Evolutionary conservation across 768 basidiomycete genomes (phyloP).

Genomic region (Grammothele lineata): DNA sequence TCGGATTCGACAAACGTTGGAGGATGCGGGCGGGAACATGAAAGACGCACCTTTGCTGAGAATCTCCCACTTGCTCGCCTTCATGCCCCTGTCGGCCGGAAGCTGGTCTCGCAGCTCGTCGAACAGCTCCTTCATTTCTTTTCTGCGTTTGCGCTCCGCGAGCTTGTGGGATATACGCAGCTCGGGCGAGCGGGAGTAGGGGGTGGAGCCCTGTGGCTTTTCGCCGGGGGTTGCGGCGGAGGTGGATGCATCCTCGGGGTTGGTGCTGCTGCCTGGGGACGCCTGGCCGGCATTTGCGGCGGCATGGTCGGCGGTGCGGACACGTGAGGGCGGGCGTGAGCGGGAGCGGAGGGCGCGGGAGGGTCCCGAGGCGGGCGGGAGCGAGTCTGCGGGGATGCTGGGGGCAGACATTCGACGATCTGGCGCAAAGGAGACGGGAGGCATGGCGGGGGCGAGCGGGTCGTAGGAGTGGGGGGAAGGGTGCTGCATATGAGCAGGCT

Average conservation of each 20-base stretch:
- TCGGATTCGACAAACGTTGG: too few species aligned
- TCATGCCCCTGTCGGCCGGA: conserved; percentile 90
- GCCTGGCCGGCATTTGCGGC: conserved; percentile 29
- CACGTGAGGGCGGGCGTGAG: conserved; percentile 69
- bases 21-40: too few species aligned
- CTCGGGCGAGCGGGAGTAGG: conserved; percentile 95
- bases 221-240: conserved; percentile 14
- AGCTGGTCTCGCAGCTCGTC: conserved; percentile 93
- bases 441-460: conserved; percentile 38
- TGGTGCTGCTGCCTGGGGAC: conserved; percentile 11
- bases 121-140: conserved; percentile 99
- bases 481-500: conserved; percentile 19
- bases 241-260: conserved; percentile 14
- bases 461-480: conserved; percentile 20
- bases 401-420: conserved; percentile 81
- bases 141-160: conserved; percentile 93
- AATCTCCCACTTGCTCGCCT: conserved; percentile 99
- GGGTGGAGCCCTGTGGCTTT: conserved; percentile 59
- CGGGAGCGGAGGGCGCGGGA: conserved; percentile 57
- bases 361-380: conserved; percentile 40
- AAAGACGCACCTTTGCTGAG: conserved; percentile 75
- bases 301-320: conserved; percentile 37
- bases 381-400: conserved; percentile 37
- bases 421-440: conserved; percentile 51
- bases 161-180: conserved; percentile 94